phyloP scores from a whole-genome alignment of 106 monocot genomes.

The Dendrobium chrysotoxum region DNA sequence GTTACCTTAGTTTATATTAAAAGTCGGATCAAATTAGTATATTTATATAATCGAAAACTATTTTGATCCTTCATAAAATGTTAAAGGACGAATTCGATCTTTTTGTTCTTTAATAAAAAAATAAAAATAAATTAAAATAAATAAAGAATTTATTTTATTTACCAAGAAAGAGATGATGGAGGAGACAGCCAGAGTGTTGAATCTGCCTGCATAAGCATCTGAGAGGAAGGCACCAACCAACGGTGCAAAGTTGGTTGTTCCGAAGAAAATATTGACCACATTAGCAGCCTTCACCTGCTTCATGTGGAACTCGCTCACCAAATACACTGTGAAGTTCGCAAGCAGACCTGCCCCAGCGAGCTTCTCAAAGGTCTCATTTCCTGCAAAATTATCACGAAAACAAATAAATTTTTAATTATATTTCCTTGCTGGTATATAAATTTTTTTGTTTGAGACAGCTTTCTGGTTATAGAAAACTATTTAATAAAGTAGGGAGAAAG shows the following conservation, averaged over 20 bases:
- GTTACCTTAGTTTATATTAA: no score
- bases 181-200: constrained; percentile 16
- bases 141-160: background rate
- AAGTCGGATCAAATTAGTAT: no score
- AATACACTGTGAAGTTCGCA: constrained; percentile 34
- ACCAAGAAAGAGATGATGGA: constrained; percentile 16
- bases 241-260: constrained; percentile 20
- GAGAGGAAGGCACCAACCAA: constrained; percentile 35
- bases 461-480: no score
- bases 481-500: no score
- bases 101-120: no score
- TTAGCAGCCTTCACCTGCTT: constrained; percentile 18
- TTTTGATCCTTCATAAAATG: no score
- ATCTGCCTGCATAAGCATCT: constrained; percentile 28
- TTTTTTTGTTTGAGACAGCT: no score
- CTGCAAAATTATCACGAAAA: constrained; percentile 8
- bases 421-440: no score
- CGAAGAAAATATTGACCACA: constrained; percentile 31
- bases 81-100: no score
- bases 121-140: background rate
- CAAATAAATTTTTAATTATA: no score
- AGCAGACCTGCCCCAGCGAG: constrained; percentile 29
- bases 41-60: no score
- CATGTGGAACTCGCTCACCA: constrained; percentile 24
- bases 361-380: constrained; percentile 36